Conservation (phyloP, 164 flowering plant genomes). For the Vitis vinifera region ASM3070453v1 NC_081809.1:3661001-3661500, state of each 20-base stretch:
- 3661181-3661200: background rate
- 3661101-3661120: background rate
- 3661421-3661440: background rate
- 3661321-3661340: conserved; percentile 77
- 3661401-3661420: background rate
- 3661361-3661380: conserved; percentile 85
- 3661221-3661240: background rate
- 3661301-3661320: conserved; percentile 40
- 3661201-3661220: background rate
- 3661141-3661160: background rate
- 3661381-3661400: conserved; percentile 24
- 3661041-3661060: background rate
- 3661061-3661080: background rate
- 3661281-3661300: conserved; percentile 6
- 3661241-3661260: background rate
- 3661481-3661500: too few species aligned
- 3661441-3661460: background rate
- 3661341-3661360: conserved; percentile 78
- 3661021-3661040: background rate
- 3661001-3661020: background rate
- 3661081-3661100: background rate
- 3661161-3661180: background rate
- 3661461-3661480: too few species aligned
- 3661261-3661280: background rate
- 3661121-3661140: background rate